phyloP scores from a whole-genome alignment of 352 stramenopile genomes.

The Aphanomyces astaci region DNA sequence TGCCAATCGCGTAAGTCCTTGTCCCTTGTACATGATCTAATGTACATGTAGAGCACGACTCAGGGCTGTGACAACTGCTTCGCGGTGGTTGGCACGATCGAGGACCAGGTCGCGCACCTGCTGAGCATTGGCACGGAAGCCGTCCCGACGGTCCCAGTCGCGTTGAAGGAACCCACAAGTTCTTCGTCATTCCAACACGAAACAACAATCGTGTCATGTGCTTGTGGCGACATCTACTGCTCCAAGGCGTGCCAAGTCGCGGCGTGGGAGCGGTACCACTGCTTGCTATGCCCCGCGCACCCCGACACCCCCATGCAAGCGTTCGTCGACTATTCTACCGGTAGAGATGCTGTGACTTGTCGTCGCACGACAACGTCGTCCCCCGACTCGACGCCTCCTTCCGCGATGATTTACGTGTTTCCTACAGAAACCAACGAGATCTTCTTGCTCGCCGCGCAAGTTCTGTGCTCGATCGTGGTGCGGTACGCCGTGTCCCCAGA shows the following conservation, averaged over 20 bases:
- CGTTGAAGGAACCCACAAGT: not conserved
- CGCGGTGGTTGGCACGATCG: slow-evolving; percentile 28
- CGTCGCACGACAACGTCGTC: too few species aligned
- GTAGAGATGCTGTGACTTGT: slow-evolving; percentile 5
- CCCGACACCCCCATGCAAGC: slow-evolving; percentile 64
- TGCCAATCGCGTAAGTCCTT: slow-evolving; percentile 53
- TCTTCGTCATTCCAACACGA: slow-evolving; percentile 7
- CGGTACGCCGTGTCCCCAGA: slow-evolving; percentile 51
- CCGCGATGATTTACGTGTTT: slow-evolving; percentile 13
- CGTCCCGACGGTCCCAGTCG: not conserved
- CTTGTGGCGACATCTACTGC: slow-evolving; percentile 82
- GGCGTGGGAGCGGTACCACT: slow-evolving; percentile 68
- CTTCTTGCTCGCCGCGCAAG: slow-evolving; percentile 85
- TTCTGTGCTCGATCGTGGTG: slow-evolving; percentile 67
- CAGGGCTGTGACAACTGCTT: slow-evolving; percentile 78
- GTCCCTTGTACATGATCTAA: not conserved
- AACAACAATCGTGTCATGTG: slow-evolving; percentile 11
- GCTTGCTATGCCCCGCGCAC: slow-evolving; percentile 62
- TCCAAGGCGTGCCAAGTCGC: slow-evolving; percentile 57
- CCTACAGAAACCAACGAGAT: slow-evolving; percentile 88
- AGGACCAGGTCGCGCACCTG: slow-evolving; percentile 20
- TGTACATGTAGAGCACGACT: slow-evolving; percentile 23
- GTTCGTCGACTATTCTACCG: slow-evolving; percentile 65
- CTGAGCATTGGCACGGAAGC: slow-evolving; percentile 10
- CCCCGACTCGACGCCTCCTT: too few species aligned